phyloP scores from a whole-genome alignment of 2,329 filamentous ascomycete genomes.

The Aureobasidium melanogenum region DNA sequence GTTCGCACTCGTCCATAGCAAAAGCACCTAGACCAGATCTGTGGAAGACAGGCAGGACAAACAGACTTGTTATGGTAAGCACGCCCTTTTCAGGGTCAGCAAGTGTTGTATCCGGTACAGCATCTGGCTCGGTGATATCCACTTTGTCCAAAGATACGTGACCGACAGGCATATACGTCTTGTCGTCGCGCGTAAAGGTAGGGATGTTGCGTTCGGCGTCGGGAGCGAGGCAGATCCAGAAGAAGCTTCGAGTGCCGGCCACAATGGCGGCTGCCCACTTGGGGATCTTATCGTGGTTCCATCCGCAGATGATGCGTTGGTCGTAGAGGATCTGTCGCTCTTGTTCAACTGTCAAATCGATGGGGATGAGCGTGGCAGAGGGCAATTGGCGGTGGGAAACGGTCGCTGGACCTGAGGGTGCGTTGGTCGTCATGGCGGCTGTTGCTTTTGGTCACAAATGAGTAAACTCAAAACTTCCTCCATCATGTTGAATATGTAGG shows the following conservation, averaged over 20 bases:
- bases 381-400: not conserved
- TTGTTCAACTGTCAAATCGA: constrained; percentile 12
- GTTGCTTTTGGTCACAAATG: not conserved
- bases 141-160: constrained; percentile 16
- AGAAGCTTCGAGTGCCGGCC: constrained; percentile 13
- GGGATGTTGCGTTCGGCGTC: not conserved
- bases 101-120: constrained; percentile 9
- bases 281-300: constrained; percentile 15
- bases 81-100: constrained; percentile 12
- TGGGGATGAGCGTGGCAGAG: constrained; percentile 11
- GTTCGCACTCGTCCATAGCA: constrained; percentile 15
- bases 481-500: not conserved
- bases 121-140: constrained; percentile 7
- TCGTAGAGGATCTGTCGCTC: constrained; percentile 13
- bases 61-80: constrained; percentile 15
- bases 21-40: constrained; percentile 14
- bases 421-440: constrained; percentile 4
- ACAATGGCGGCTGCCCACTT: constrained; percentile 13
- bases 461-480: not conserved
- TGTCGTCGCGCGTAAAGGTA: not conserved
- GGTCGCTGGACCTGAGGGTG: not conserved
- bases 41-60: constrained; percentile 15
- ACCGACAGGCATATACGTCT: constrained; percentile 11
- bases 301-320: constrained; percentile 17
- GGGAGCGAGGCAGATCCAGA: constrained; percentile 16